Evolutionary conservation across 345 rosid species (phyloP), one percentile per base, ranked within the genome.

Genomic region (Populus pruinosa): DNA sequence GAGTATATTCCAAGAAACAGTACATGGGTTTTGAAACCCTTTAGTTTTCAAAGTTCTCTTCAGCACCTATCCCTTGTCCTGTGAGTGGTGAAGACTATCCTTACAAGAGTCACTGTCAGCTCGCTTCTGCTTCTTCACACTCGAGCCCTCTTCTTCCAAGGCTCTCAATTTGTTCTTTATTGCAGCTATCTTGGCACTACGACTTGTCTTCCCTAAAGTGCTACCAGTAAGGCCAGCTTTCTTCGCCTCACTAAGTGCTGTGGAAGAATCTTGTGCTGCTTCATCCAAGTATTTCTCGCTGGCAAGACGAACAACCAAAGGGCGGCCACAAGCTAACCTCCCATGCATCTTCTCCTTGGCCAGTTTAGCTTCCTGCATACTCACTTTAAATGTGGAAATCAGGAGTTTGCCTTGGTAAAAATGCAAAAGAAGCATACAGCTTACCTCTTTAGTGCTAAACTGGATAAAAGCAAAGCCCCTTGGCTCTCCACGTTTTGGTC

Each of bases 321-420:
- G 98, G 64, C 96, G 93, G 59, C 97, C 96, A 73, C 93, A 92
- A 72, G 96, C 98, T 75, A 94, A 83, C 73, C 90, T 90, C 80
- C 98, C 97, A 64, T 92, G 94, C 98, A 94, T 92, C 87, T 89
- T 94, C 80, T 94, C 96, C 86, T 90, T 92, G 17, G 98, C 97
- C 80, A 90, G 85, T 90, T 86, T 82, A 75, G 98, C 97, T 87
- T 94, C 98, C 98, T 94, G 93, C 93, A 80, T 92, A 39, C 98
- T 94, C 94, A 91, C 97, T 94, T 91, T 91, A 88, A 18, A 75
- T 63, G 72, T 83, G 87, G 88, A 88, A 85, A 89, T 94, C 89
- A 92, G 89, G 78, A 83, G 68, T 73, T 77, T 85, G 90, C 83
- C 71, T 64, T 7, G 53, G 41, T 18, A 55, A 11, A 53, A 69